These are phyloP conservation scores for Podaxis carcinomalis DNA, from an alignment of 768 basidiomycete genomes.

Conservation along the genomic window DNA sequence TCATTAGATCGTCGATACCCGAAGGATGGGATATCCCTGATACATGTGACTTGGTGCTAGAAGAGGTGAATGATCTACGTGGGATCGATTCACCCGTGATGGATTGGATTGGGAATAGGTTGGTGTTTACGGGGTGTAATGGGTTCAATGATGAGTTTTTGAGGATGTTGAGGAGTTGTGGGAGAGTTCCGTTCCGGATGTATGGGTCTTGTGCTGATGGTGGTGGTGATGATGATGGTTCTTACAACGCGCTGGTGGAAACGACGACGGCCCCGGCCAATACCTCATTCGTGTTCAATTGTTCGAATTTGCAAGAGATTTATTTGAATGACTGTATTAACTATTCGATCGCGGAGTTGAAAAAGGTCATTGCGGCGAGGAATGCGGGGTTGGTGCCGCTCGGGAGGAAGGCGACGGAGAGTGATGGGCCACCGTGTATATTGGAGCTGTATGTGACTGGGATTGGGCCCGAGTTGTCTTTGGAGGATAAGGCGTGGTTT, in stretches of 20 bases:
- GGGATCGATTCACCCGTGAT: constrained; percentile 12
- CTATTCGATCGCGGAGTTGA: constrained; percentile 14
- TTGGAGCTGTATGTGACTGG: constrained; percentile 15
- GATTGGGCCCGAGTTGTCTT: constrained; percentile 9
- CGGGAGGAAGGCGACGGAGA: constrained; percentile 5
- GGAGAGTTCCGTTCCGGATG: constrained; percentile 6
- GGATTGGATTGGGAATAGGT: constrained; percentile 16
- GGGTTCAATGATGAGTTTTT: constrained; percentile 16
- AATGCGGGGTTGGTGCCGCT: constrained; percentile 11
- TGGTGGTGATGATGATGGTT: not conserved
- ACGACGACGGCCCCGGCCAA: not conserved
- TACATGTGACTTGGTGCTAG: constrained; percentile 12
- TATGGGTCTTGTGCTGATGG: not conserved
- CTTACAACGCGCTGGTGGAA: not conserved
- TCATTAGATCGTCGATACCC: constrained; percentile 13
- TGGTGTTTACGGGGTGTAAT: constrained; percentile 14
- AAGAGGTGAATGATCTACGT: constrained; percentile 12
- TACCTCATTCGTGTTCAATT: not conserved
- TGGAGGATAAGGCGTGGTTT: constrained; percentile 13
- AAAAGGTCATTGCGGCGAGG: constrained; percentile 14
- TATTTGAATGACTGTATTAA: constrained; percentile 17
- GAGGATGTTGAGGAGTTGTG: constrained; percentile 8
- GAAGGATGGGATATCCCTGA: constrained; percentile 13
- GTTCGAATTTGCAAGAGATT: constrained; percentile 15
- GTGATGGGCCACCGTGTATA: constrained; percentile 9